These are phyloP conservation scores for Saccharomycopsis fermentans DNA, from an alignment of 805 yeast genomes.

Conservation along the genomic window DNA sequence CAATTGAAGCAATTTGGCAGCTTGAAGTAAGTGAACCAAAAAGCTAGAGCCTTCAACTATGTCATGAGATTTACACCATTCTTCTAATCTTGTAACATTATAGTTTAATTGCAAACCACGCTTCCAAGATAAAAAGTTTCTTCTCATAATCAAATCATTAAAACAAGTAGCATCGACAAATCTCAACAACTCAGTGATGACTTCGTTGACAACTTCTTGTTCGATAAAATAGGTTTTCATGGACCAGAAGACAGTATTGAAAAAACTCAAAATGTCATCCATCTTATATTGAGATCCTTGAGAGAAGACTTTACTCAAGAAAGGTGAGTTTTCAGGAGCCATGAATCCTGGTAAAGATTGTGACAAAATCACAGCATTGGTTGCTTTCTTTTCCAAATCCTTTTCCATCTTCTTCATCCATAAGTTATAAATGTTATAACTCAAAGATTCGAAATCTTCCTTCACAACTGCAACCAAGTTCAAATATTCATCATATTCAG, in stretches of 20 bases:
- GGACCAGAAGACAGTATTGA: conserved; percentile 86
- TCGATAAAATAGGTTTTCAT: conserved; percentile 88
- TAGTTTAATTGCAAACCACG: conserved; percentile 94
- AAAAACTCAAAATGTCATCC: conserved; percentile 87
- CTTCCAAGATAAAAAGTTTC: conserved; percentile 93
- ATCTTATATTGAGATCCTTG: conserved; percentile 67
- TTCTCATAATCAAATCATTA: conserved; percentile 90
- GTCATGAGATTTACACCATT: conserved; percentile 95
- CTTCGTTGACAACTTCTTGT: conserved; percentile 72
- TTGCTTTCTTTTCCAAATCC: conserved; percentile 79
- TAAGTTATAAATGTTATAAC: conserved; percentile 88
- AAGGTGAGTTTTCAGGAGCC: conserved; percentile 72
- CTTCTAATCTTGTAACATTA: conserved; percentile 92
- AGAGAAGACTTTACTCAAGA: conserved; percentile 73
- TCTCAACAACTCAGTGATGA: conserved; percentile 69
- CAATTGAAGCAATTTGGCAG: conserved; percentile 85
- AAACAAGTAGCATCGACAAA: conserved; percentile 89
- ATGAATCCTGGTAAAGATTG: conserved; percentile 95
- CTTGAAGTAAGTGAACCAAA: conserved; percentile 80
- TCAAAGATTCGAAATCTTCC: conserved; percentile 87
- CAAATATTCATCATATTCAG: conserved; percentile 83
- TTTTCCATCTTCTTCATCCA: conserved; percentile 96
- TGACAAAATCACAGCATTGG: conserved; percentile 89
- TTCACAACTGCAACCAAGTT: conserved; percentile 82
- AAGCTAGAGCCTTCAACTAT: conserved; percentile 79